phyloP scores from a whole-genome alignment of 2,329 filamentous ascomycete genomes.

The Zasmidium cellare region DNA sequence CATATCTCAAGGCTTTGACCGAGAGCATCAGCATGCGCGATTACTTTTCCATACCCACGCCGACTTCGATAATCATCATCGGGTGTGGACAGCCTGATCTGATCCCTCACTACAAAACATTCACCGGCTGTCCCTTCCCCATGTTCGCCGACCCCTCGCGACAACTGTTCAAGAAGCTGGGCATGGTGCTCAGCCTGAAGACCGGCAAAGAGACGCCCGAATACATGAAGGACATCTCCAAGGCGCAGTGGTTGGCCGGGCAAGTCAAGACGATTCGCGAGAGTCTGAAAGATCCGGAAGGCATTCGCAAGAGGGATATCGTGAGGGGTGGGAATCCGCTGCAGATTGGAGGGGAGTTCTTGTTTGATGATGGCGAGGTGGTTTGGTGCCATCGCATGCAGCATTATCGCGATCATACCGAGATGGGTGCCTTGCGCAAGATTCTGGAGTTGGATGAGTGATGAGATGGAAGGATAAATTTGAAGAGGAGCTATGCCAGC shows the following conservation, averaged over 20 bases:
- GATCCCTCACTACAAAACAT: slow-evolving; percentile 37
- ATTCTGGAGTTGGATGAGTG: slow-evolving; percentile 39
- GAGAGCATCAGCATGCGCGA: slow-evolving; percentile 36
- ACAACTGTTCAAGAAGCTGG: slow-evolving; percentile 37
- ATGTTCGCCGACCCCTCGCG: slow-evolving; percentile 40
- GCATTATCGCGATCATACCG: slow-evolving; percentile 39
- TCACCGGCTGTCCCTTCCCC: slow-evolving; percentile 38
- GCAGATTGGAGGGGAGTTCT: slow-evolving; percentile 43
- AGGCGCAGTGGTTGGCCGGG: slow-evolving; percentile 31
- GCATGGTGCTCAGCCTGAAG: slow-evolving; percentile 36
- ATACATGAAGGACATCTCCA: slow-evolving; percentile 39
- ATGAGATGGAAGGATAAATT: neutral
- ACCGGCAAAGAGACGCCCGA: slow-evolving; percentile 34
- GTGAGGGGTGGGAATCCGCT: slow-evolving; percentile 38
- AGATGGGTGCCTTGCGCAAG: slow-evolving; percentile 35
- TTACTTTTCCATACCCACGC: slow-evolving; percentile 38
- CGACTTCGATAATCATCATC: slow-evolving; percentile 39
- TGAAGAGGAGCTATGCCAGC: no score
- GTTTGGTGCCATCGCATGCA: slow-evolving; percentile 45
- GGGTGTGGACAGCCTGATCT: slow-evolving; percentile 39
- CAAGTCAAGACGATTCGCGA: slow-evolving; percentile 32
- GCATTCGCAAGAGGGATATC: slow-evolving; percentile 32
- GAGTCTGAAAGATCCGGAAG: slow-evolving; percentile 31
- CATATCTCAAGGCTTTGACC: slow-evolving; percentile 37
- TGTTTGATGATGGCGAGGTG: slow-evolving; percentile 42